Base-by-base conservation (phyloP, 208 protist genomes). In the Sergeia podlipaevii region DNA sequence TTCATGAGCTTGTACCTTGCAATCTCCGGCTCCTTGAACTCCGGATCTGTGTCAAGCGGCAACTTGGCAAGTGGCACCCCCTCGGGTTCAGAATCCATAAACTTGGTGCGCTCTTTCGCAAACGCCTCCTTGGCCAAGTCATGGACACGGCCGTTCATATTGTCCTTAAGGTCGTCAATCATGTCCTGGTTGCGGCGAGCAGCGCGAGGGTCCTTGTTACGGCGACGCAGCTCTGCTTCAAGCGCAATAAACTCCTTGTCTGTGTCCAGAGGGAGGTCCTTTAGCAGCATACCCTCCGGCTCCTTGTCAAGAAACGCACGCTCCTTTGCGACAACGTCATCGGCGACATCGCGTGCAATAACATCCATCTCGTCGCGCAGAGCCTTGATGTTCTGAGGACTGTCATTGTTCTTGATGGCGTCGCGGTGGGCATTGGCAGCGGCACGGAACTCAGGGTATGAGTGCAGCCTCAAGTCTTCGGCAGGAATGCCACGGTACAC, bases 1-100 rank as follows among this genome's bases (percentile, higher is more conserved):
- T 74, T 84, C 64, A 68, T 67, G 23, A 76, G 45, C 65, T 68
- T 80, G 72, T 86, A 90, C 11, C 66, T 70, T 32, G 70, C 70
- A 5, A 89, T 76, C 64, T 93, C 86, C 0, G 77, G 65, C 15
- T 83, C 74, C 66, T 84, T 85, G 72, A 93, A 93, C 24, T 80
- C 65, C 3, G 59, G 65, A 54, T 93, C 86, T 5, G 42, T 75
- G 67, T 90, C 79, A 47, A 93, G 79, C n/a, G 68, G 69, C 36
- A 93, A 60, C 36, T 74, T 70, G 20, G 70, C 56, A 10, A 93
- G 69, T 36, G 78, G 78, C 36, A 93, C 45, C 38, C 78, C 85
- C 42, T 89, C 75, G 23, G 76, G 76, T 51, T 89, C 81, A 28
- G 64, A 56, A 46, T 93, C 79, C 62, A 93, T 68, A 60, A 85